A percentile compares a stretch with the other conserved stretches of the same genome.
These are phyloP conservation scores for Suhomyces tanzawaensis DNA, from an alignment of 805 yeast genomes.

Conservation along the genomic window DNA sequence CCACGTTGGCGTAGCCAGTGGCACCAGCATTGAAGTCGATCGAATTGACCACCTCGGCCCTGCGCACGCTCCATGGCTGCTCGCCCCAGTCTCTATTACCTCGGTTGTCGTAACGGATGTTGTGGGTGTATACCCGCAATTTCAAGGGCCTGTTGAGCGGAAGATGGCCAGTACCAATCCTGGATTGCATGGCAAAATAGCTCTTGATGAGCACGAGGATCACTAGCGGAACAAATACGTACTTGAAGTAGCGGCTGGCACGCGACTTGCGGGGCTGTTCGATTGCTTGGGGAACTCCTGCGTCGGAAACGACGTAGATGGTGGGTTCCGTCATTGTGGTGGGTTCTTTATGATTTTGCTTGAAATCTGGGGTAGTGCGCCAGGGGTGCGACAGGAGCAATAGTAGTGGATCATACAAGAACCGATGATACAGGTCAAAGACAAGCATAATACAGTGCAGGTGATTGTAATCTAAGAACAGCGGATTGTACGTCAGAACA, in stretches of 20 bases:
- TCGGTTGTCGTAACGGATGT: constrained; percentile 44
- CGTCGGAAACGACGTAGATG: constrained; percentile 2
- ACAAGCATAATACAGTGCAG: no score
- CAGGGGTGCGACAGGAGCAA: no score
- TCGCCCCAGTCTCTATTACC: constrained; percentile 36
- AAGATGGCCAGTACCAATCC: not conserved
- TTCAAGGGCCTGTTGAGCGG: constrained; percentile 6
- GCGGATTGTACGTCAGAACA: no score
- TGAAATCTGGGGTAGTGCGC: no score
- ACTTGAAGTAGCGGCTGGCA: not conserved
- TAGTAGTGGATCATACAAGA: no score
- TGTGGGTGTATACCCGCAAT: constrained; percentile 39
- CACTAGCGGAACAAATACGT: constrained; percentile 1
- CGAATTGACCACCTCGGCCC: constrained; percentile 34
- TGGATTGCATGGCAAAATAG: constrained; percentile 1
- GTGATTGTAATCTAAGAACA: no score
- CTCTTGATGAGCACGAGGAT: constrained; percentile 1
- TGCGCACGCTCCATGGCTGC: constrained; percentile 44
- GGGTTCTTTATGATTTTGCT: no score
- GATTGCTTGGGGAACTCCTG: not conserved
- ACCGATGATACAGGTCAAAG: no score
- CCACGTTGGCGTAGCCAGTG: constrained; percentile 32
- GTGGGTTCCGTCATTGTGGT: no score
- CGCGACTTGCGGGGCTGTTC: not conserved
- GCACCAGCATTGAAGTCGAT: constrained; percentile 38